These are phyloP conservation scores for Phytophthora macrochlamydospora DNA, from an alignment of 352 stramenopile genomes.

Conservation along the genomic window DNA sequence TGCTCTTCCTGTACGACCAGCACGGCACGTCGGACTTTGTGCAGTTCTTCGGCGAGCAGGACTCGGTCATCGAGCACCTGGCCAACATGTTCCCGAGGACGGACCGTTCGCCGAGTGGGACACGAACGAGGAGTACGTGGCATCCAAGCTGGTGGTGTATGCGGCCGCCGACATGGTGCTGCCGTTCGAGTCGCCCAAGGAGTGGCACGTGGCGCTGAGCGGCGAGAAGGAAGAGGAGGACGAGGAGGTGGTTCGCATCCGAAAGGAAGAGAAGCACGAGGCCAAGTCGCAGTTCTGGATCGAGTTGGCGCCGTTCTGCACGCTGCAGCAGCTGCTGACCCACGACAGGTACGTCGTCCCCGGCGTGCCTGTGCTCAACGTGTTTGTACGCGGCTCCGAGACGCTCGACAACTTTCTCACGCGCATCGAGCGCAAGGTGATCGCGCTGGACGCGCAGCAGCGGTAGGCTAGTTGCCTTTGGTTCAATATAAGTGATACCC, in stretches of 20 bases:
- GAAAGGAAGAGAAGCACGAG: conserved; percentile 74
- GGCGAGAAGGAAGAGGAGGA: conserved; percentile 73
- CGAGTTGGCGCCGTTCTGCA: conserved; percentile 82
- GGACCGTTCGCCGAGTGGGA: conserved; percentile 87
- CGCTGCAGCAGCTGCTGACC: conserved; percentile 68
- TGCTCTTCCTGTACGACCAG: conserved; percentile 88
- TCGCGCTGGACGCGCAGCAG: conserved; percentile 45
- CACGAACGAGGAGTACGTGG: conserved; percentile 67
- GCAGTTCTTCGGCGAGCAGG: conserved; percentile 78
- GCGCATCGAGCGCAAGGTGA: conserved; percentile 68
- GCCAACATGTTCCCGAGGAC: conserved; percentile 91
- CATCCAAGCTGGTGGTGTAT: conserved; percentile 79
- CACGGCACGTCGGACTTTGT: conserved; percentile 88
- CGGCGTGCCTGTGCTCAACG: conserved; percentile 82
- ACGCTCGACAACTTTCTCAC: conserved; percentile 66
- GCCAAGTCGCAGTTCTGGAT: conserved; percentile 82
- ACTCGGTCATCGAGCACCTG: conserved; percentile 84
- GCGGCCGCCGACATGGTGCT: conserved; percentile 73
- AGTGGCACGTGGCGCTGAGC: conserved; percentile 84
- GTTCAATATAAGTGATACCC: conserved; percentile 11
- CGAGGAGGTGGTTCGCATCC: conserved; percentile 63
- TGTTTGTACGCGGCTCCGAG: conserved; percentile 79
- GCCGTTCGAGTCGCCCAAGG: conserved; percentile 60
- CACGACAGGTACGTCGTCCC: conserved; percentile 84
- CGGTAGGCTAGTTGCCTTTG: conserved; percentile 15